Percentiles rank a stretch among this genome's conserved stretches.
phyloP scores from a whole-genome alignment of 345 rosid species.

The Tarenaya hassleriana region DNA sequence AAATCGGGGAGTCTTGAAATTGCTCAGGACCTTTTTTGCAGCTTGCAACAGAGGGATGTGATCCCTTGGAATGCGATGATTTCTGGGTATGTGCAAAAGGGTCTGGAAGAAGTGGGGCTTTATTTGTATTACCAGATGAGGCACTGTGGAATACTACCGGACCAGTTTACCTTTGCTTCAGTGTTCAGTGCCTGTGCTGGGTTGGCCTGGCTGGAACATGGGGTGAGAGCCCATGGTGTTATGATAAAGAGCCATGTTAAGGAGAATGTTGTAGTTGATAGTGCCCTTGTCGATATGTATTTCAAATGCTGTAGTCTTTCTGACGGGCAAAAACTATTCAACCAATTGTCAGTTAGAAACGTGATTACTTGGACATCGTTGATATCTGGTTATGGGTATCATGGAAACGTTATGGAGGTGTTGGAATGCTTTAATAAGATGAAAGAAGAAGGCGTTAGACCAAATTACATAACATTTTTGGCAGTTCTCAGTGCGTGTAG shows the following conservation, averaged over 20 bases:
- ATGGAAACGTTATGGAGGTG: conserved; percentile 58
- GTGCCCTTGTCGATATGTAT: conserved; percentile 72
- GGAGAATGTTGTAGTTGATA: conserved; percentile 49
- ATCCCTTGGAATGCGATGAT: conserved; percentile 57
- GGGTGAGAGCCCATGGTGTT: conserved; percentile 51
- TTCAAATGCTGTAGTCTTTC: conserved; percentile 58
- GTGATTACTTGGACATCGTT: conserved; percentile 64
- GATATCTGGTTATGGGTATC: conserved; percentile 62
- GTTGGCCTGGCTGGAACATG: conserved; percentile 53
- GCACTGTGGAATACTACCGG: conserved; percentile 37
- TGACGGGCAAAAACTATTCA: conserved; percentile 45
- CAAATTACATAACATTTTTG: conserved; percentile 59
- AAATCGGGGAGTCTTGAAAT: conserved; percentile 47
- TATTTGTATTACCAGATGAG: conserved; percentile 45
- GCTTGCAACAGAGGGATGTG: conserved; percentile 26
- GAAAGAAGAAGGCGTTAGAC: conserved; percentile 49
- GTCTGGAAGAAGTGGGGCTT: conserved; percentile 38
- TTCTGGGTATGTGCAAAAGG: conserved; percentile 54
- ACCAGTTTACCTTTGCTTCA: conserved; percentile 67
- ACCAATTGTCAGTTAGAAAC: conserved; percentile 35
- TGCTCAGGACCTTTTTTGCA: conserved; percentile 33
- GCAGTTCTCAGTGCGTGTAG: conserved; percentile 69
- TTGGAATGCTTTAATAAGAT: conserved; percentile 53
- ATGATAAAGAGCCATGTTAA: conserved; percentile 40
- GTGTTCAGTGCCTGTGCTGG: conserved; percentile 58